These are phyloP conservation scores for Hericium coralloides DNA, from an alignment of 768 basidiomycete genomes.

Conservation along the genomic window DNA sequence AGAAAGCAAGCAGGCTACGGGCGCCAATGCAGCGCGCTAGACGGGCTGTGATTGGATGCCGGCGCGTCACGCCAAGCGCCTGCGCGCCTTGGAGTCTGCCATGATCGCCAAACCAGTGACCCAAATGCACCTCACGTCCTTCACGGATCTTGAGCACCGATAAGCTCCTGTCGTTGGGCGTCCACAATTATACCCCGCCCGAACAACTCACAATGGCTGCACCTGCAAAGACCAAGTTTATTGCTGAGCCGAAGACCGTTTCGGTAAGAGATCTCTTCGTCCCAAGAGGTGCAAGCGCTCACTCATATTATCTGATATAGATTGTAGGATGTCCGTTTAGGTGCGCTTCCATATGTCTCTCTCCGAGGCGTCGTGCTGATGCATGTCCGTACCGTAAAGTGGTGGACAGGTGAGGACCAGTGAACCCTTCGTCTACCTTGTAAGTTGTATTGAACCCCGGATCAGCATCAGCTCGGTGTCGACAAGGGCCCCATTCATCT, in stretches of 20 bases:
- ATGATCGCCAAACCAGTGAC: background rate
- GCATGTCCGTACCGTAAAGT: conserved; percentile 24
- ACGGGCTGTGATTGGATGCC: no score
- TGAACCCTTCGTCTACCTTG: conserved; percentile 11
- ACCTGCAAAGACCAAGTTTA: conserved; percentile 28
- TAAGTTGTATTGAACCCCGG: conserved; percentile 8
- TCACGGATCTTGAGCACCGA: background rate
- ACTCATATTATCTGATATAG: conserved; percentile 27
- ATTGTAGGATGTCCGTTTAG: conserved; percentile 96
- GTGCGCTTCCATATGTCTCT: conserved; percentile 32
- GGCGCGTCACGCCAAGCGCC: no score
- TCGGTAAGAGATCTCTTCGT: conserved; percentile 38
- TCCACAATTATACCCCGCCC: background rate
- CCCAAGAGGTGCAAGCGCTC: background rate
- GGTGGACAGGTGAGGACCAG: conserved; percentile 51
- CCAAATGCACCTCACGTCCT: background rate
- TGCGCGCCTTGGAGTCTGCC: no score
- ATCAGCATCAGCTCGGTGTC: conserved; percentile 68
- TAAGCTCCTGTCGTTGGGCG: background rate
- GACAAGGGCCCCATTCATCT: conserved; percentile 86
- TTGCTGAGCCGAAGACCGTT: conserved; percentile 63
- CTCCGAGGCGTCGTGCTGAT: conserved; percentile 2
- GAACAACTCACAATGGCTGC: background rate
- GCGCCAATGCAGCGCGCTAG: no score
- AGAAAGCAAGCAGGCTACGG: no score